Evolutionary conservation across 2,329 filamentous ascomycete genomes (phyloP).

Genomic region (Alternaria tenuissima): DNA sequence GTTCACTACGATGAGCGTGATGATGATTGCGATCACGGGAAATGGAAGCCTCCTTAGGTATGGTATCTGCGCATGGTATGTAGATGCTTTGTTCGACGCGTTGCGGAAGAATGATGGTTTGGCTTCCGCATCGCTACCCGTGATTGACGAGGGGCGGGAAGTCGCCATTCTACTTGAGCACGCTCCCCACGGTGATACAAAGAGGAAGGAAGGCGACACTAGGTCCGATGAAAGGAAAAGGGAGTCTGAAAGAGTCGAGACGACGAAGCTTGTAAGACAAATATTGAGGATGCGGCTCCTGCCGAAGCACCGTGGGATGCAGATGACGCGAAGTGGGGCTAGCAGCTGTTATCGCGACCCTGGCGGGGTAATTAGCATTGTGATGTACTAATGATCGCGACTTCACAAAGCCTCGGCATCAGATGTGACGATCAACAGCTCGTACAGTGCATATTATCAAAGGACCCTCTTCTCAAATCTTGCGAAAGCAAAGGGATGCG

Average conservation of each 20-base stretch:
- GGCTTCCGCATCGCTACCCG: conserved; percentile 17
- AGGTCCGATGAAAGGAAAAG: neutral
- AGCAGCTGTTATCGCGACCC: conserved; percentile 20
- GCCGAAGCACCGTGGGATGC: conserved; percentile 23
- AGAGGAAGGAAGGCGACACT: neutral
- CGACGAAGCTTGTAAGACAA: neutral
- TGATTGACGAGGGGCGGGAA: conserved; percentile 16
- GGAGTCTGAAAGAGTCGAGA: neutral
- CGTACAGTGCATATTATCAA: neutral
- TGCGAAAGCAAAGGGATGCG: conserved; percentile 81
- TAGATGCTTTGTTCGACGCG: conserved; percentile 50
- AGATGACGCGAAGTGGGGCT: conserved; percentile 28
- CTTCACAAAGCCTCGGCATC: neutral
- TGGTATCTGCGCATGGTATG: conserved; percentile 62
- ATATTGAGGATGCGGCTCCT: neutral
- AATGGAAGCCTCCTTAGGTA: conserved; percentile 65
- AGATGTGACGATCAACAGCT: neutral
- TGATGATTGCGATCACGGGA: conserved; percentile 64
- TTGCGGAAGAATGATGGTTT: conserved; percentile 33
- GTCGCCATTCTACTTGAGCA: conserved; percentile 19
- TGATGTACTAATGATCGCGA: conserved; percentile 25
- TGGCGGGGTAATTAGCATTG: conserved; percentile 27
- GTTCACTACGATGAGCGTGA: conserved; percentile 63
- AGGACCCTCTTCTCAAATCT: conserved; percentile 21
- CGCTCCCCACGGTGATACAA: neutral